phyloP scores from a whole-genome alignment of 2,329 filamentous ascomycete genomes.

The Calonectria leucothoes region DNA sequence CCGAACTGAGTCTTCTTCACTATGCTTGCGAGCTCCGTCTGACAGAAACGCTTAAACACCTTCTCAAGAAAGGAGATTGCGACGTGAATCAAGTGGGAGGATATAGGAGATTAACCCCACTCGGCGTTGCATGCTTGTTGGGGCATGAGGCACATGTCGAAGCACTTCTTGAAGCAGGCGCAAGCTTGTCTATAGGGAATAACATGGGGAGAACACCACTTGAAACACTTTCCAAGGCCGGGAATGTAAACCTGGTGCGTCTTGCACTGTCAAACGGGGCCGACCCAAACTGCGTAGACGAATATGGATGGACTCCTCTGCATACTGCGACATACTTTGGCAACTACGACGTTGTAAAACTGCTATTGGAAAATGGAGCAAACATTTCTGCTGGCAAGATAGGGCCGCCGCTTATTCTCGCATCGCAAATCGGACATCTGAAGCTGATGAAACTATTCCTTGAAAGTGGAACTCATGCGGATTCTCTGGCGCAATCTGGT shows the following conservation, averaged over 20 bases:
- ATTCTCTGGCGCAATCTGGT: accelerated
- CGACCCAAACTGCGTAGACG: neutral
- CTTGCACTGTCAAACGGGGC: neutral
- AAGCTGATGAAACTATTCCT: neutral
- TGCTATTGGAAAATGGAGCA: neutral
- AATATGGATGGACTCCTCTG: neutral
- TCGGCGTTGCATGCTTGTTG: neutral
- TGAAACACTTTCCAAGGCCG: neutral
- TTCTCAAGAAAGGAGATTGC: neutral
- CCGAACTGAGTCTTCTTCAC: neutral
- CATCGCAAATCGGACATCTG: neutral
- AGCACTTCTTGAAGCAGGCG: neutral
- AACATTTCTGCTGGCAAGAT: no score
- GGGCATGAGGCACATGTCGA: neutral
- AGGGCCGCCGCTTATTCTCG: neutral
- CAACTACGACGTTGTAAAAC: neutral
- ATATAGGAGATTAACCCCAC: neutral
- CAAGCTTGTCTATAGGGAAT: neutral
- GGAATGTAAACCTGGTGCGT: neutral
- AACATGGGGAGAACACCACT: neutral
- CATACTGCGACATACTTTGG: neutral
- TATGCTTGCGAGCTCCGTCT: neutral
- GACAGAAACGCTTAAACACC: neutral
- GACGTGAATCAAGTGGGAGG: neutral
- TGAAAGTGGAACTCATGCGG: neutral